phyloP scores from a whole-genome alignment of 257 asterid species.

The Thymus quinquecostatus region DNA sequence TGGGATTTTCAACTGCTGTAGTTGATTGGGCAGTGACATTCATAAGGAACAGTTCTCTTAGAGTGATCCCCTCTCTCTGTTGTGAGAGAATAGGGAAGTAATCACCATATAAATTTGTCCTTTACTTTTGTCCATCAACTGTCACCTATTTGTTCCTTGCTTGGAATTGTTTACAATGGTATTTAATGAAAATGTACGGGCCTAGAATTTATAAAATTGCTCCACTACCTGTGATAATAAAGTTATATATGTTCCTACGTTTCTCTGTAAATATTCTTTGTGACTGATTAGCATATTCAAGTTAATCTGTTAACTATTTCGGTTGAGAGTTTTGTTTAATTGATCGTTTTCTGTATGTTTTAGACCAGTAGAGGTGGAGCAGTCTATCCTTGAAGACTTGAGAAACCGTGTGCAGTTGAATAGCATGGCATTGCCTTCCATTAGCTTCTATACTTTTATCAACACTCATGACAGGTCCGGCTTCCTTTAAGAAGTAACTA shows the following conservation, averaged over 20 bases:
- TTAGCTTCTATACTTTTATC: constrained; percentile 91
- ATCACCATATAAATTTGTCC: background rate
- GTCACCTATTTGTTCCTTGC: background rate
- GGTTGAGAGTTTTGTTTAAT: constrained; percentile 2
- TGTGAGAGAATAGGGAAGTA: background rate
- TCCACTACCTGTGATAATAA: background rate
- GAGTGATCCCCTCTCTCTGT: background rate
- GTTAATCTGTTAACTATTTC: constrained; percentile 26
- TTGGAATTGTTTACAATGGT: background rate
- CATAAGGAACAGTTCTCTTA: too few relatives aligned
- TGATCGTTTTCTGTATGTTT: constrained; percentile 26
- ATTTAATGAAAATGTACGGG: background rate
- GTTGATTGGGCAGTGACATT: too few relatives aligned
- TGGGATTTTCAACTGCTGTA: too few relatives aligned
- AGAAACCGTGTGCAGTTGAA: constrained; percentile 94
- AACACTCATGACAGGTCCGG: constrained; percentile 90
- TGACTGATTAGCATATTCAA: constrained; percentile 19
- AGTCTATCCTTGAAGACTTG: constrained; percentile 90
- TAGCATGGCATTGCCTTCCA: constrained; percentile 76
- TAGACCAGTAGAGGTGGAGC: constrained; percentile 89
- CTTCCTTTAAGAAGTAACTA: constrained; percentile 16
- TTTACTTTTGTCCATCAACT: background rate
- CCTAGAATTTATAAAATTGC: background rate
- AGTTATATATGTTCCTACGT: background rate
- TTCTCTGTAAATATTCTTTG: background rate